phyloP scores from a whole-genome alignment of 441 rosid species.

The Biscutella auriculata region DNA sequence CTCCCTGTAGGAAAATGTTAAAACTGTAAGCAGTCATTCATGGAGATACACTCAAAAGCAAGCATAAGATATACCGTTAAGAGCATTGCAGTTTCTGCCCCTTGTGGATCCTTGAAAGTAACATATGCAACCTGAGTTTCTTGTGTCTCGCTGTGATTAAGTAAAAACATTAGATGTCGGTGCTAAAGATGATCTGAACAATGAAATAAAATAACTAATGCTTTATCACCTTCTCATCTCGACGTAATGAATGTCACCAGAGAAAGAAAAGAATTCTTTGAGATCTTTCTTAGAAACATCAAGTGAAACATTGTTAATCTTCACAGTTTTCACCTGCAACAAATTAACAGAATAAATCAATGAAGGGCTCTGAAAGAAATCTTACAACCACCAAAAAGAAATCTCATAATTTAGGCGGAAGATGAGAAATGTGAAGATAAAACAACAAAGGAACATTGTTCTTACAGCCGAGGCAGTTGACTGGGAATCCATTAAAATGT shows the following conservation, averaged over 20 bases:
- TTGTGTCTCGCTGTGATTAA: constrained; percentile 39
- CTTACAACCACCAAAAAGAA: no score
- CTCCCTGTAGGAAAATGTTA: constrained; percentile 36
- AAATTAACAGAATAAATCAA: background rate
- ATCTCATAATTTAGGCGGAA: background rate
- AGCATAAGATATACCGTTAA: constrained; percentile 33
- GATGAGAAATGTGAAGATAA: background rate
- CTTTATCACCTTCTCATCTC: constrained; percentile 42
- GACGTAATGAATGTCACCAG: constrained; percentile 47
- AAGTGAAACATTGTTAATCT: constrained; percentile 48
- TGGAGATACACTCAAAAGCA: background rate
- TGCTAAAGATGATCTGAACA: background rate
- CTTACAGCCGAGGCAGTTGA: constrained; percentile 38
- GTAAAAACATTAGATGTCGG: background rate
- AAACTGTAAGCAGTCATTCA: background rate
- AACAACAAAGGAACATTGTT: background rate
- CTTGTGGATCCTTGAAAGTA: constrained; percentile 61
- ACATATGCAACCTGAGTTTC: constrained; percentile 45
- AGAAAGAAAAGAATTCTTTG: constrained; percentile 55
- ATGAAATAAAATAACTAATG: background rate
- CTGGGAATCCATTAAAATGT: constrained; percentile 27
- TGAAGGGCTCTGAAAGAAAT: background rate
- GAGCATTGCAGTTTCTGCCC: constrained; percentile 63
- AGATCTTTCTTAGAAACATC: constrained; percentile 35
- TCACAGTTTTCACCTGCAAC: constrained; percentile 47